A percentile compares a stretch with the other conserved stretches of the same genome.
Evolutionary conservation across 2,329 filamentous ascomycete genomes (phyloP).

Genomic region (Colletotrichum coccodes): DNA sequence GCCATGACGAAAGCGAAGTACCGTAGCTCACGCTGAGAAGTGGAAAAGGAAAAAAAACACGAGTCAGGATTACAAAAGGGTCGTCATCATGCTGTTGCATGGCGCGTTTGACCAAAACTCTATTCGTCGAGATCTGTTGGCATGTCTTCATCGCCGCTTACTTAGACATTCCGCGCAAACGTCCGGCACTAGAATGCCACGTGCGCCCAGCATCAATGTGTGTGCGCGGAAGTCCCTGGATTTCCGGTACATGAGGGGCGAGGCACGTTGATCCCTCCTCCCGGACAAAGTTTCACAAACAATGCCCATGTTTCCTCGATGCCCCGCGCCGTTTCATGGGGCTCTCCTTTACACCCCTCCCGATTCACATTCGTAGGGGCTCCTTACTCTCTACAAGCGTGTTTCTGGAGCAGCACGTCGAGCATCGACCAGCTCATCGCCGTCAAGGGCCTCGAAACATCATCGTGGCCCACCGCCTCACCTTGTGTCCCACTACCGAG

Average conservation of each 20-base stretch:
- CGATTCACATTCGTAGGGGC: not conserved
- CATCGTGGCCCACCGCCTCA: not conserved
- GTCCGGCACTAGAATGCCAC: not conserved
- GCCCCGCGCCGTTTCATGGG: not conserved
- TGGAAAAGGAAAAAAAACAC: not conserved
- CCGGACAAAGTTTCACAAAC: not conserved
- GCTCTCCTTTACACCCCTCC: not conserved
- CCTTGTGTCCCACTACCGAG: too few species aligned
- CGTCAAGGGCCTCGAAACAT: conserved; percentile 6
- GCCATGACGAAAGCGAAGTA: not conserved
- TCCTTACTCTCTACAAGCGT: not conserved
- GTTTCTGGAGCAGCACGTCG: not conserved
- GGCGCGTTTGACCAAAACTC: conserved; percentile 25
- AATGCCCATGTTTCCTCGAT: not conserved
- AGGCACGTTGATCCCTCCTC: not conserved
- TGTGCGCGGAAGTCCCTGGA: not conserved
- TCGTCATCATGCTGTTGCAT: conserved; percentile 16
- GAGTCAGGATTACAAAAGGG: conserved; percentile 1
- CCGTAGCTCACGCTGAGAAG: not conserved
- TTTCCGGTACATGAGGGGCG: not conserved
- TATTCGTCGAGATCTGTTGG: conserved; percentile 1
- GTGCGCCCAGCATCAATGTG: not conserved
- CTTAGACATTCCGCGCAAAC: conserved; percentile 11
- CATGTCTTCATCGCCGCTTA: conserved; percentile 2
- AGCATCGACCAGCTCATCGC: conserved; percentile 1